A percentile compares a stretch with the other conserved stretches of the same genome.
Conservation (phyloP, 2,329 filamentous ascomycete genomes). For the Pseudogymnoascus sp. region DNA sequence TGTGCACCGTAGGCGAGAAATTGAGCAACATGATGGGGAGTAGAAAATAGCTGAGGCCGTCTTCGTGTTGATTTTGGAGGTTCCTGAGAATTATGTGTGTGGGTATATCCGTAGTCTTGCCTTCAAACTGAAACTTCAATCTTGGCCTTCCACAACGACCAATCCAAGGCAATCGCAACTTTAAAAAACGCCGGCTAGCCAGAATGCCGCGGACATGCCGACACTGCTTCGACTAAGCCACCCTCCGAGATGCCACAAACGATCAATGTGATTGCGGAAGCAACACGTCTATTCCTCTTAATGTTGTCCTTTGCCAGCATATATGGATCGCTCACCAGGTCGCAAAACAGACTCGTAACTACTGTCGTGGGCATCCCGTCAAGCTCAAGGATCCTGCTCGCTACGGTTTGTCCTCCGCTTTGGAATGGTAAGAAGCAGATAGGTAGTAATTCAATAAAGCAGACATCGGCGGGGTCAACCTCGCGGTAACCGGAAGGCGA, state of each 20-base stretch:
- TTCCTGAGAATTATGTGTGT: no score
- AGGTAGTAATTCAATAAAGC: conserved; percentile 34
- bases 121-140: no score
- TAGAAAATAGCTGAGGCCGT: no score
- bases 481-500: no score
- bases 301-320: conserved; percentile 32
- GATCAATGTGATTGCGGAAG: conserved; percentile 41
- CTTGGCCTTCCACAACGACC: no score
- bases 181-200: conserved; percentile 42
- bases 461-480: background rate
- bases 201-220: conserved; percentile 43
- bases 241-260: conserved; percentile 46
- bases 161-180: background rate
- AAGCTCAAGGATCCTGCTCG: conserved; percentile 59
- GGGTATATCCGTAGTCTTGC: no score
- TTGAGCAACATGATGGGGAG: no score
- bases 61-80: background rate
- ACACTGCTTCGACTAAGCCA: conserved; percentile 42
- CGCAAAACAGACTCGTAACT: conserved; percentile 73
- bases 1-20: no score
- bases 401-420: conserved; percentile 69
- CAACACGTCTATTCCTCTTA: conserved; percentile 44
- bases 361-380: conserved; percentile 68
- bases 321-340: conserved; percentile 47
- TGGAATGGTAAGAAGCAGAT: conserved; percentile 43